Evolutionary conservation across 371 early-diverging fungal species (phyloP), one percentile per base, ranked within the genome.

Genomic region (Rhizomucor pusillus): DNA sequence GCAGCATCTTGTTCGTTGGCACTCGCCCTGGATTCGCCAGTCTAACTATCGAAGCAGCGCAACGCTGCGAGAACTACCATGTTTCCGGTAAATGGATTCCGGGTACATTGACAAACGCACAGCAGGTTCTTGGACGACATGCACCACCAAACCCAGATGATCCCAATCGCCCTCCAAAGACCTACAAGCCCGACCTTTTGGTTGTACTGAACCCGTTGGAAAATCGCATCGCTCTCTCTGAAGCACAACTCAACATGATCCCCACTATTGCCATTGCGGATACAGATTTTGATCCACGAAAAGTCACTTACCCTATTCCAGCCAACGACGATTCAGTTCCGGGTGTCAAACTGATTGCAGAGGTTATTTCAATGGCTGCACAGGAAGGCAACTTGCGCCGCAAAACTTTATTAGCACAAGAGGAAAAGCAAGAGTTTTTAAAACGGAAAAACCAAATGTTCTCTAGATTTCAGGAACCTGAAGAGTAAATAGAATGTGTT

Each of bases 221-320:
- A 76, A 91, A 88, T 67, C 62, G 71, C 47, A 84, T 86, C 49
- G 93, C 92, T 13, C 81, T 94, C 54, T 67, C 83, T 41, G 98
- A 98, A 66, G 89, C 94, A 18, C 82, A 87, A 50, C 67, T 81
- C 47, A 71, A 81, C 63, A 84, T 89, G 57, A 86, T 97, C 37
- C 98, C 98, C 24, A 90, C 95, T 18, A 87, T 98, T 47, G 94
- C 90, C 43, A 77, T 98, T 50, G 85, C 90, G 41, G 98, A 98
- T 65, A 93, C 96, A 37, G 93, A 98, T 74, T 89, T 86, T 59
- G 91, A 97, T 67, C 97, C 98, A 43, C 77, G 84, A 14, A 62
- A 60, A 14, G 94, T 97, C 35, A 89, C 93, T 6, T 98, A 95
- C 70, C 93, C 96, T n/a, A 93, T 98, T 39, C 96, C 98, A 1